phyloP scores from a whole-genome alignment of 2,329 filamentous ascomycete species.

The Colletotrichum neosansevieriae region DNA sequence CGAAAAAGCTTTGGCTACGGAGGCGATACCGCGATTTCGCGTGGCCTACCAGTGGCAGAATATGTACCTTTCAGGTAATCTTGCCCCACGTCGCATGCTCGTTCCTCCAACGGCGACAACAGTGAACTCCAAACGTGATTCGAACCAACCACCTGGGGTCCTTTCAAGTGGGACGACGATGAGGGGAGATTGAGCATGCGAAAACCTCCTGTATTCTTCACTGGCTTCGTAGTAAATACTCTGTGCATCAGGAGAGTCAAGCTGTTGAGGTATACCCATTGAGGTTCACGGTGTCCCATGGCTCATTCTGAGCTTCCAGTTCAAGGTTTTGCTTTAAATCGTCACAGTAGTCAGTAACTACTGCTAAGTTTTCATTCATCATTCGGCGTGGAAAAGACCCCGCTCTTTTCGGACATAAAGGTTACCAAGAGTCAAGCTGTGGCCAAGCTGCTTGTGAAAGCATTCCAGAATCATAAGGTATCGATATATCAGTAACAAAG shows the following conservation, averaged over 20 bases:
- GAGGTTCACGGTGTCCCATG: no score
- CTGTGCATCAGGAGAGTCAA: no score
- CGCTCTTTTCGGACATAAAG: no score
- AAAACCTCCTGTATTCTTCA: background rate
- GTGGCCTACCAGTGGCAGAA: background rate
- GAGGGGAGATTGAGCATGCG: slow-evolving; percentile 14
- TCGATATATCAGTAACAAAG: background rate
- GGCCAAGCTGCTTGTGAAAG: background rate
- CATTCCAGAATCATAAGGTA: background rate
- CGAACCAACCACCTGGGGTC: slow-evolving; percentile 4
- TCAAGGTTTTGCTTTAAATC: no score
- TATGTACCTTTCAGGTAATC: slow-evolving; percentile 26
- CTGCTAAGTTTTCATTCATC: no score
- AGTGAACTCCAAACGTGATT: slow-evolving; percentile 12
- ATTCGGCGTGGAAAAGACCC: no score
- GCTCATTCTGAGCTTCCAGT: no score
- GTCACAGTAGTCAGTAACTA: no score
- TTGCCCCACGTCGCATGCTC: slow-evolving; percentile 30
- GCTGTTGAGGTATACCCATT: no score
- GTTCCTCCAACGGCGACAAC: slow-evolving; percentile 12
- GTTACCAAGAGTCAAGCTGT: no score
- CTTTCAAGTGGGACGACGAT: slow-evolving; percentile 16
- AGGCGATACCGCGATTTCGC: background rate
- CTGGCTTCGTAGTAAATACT: background rate
- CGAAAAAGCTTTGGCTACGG: slow-evolving; percentile 25